Conservation (phyloP, 495 filamentous ascomycete species). For the Podospora sp. region DNA sequence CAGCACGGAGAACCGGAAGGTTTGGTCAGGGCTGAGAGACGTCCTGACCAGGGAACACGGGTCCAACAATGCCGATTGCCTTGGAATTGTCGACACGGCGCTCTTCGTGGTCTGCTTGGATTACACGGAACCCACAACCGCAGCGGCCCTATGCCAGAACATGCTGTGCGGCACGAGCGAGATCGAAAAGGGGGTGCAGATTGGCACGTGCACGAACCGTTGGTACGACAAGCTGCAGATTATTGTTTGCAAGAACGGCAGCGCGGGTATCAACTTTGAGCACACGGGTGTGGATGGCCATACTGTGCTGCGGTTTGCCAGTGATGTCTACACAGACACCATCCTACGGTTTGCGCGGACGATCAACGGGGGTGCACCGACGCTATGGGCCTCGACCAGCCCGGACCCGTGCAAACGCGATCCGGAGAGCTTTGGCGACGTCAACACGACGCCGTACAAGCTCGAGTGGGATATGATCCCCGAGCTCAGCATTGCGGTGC, state of each 20-base stretch:
- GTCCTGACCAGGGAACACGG: constrained; percentile 82
- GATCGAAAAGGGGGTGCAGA: constrained; percentile 89
- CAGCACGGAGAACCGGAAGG: constrained; percentile 93
- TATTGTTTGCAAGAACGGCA: constrained; percentile 98
- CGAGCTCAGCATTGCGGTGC: constrained; percentile 85
- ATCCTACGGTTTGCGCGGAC: constrained; percentile 94
- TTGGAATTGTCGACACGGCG: constrained; percentile 92
- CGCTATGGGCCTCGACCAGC: constrained; percentile 85
- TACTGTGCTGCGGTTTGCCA: constrained; percentile 93
- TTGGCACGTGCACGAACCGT: constrained; percentile 95
- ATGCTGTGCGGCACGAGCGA: constrained; percentile 97
- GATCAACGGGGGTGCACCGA: constrained; percentile 93
- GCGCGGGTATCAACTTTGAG: constrained; percentile 98
- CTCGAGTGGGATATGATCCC: constrained; percentile 98
- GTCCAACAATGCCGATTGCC: constrained; percentile 92
- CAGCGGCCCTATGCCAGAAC: constrained; percentile 85
- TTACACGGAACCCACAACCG: constrained; percentile 79
- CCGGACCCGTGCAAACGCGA: constrained; percentile 95
- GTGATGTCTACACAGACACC: constrained; percentile 96
- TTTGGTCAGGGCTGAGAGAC: constrained; percentile 90
- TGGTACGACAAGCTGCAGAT: constrained; percentile 99
- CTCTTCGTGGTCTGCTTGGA: constrained; percentile 92
- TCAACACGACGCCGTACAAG: constrained; percentile 91
- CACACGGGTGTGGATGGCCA: constrained; percentile 98
- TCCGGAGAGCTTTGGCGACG: constrained; percentile 89